Conservation (phyloP, 352 stramenopile species). For the Lagenidium sp. region DNA sequence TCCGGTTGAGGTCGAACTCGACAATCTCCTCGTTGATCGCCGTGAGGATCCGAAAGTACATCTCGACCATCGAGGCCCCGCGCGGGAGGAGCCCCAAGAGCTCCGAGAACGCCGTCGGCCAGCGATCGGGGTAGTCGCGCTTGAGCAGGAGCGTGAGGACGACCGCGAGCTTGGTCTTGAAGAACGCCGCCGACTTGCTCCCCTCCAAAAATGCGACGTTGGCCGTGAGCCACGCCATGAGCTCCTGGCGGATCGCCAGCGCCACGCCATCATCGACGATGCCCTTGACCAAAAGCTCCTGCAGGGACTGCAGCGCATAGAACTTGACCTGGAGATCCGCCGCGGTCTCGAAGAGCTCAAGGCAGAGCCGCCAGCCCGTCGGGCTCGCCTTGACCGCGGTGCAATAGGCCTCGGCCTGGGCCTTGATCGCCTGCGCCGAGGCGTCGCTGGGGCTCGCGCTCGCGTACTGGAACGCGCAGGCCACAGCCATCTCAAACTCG, state of each 20-base stretch:
- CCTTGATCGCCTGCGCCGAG: slow-evolving; percentile 51
- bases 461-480: slow-evolving; percentile 77
- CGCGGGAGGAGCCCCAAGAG: slow-evolving; percentile 63
- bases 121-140: slow-evolving; percentile 82
- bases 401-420: slow-evolving; percentile 65
- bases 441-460: slow-evolving; percentile 32
- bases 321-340: slow-evolving; percentile 76
- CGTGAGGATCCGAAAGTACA: slow-evolving; percentile 88
- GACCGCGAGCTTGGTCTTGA: slow-evolving; percentile 83
- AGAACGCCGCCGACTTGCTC: slow-evolving; percentile 49
- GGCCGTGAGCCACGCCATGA: slow-evolving; percentile 54
- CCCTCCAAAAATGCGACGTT: slow-evolving; percentile 57
- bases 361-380: slow-evolving; percentile 42
- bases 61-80: slow-evolving; percentile 76
- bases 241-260: slow-evolving; percentile 33
- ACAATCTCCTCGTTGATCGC: slow-evolving; percentile 90
- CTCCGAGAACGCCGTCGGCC: slow-evolving; percentile 81
- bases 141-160: slow-evolving; percentile 82
- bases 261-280: slow-evolving; percentile 30
- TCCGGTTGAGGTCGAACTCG: slow-evolving; percentile 69
- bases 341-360: slow-evolving; percentile 64
- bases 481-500: slow-evolving; percentile 69
- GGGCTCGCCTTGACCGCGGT: slow-evolving; percentile 34
- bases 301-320: slow-evolving; percentile 69
- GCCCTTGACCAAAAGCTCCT: slow-evolving; percentile 38